Conservation (phyloP, 2,329 filamentous ascomycete genomes). For the Aspergillus sp. region DNA sequence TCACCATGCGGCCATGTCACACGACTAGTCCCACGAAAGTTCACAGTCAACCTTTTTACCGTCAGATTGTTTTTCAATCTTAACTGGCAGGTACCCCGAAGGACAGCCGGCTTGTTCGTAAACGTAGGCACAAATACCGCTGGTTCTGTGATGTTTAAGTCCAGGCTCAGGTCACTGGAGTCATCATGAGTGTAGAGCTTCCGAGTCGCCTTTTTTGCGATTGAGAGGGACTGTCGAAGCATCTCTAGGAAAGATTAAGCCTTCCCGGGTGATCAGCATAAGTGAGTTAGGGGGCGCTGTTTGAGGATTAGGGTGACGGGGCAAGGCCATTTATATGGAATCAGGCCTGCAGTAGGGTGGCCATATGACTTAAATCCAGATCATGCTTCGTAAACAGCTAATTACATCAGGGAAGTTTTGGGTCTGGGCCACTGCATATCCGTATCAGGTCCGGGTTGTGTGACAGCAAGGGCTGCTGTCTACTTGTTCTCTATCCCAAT, state of each 20-base stretch:
- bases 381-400: constrained; percentile 1
- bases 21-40: constrained; percentile 13
- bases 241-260: neutral
- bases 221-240: constrained; percentile 3
- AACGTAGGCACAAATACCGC: constrained; percentile 17
- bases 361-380: constrained; percentile 5
- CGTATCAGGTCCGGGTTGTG: constrained; percentile 8
- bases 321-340: neutral
- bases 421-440: neutral
- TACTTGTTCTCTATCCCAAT: neutral
- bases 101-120: constrained; percentile 18
- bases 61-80: constrained; percentile 9
- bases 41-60: constrained; percentile 14
- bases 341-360: neutral
- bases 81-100: constrained; percentile 16
- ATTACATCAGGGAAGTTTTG: constrained; percentile 7
- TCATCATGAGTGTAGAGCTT: neutral
- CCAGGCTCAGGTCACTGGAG: constrained; percentile 8
- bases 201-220: neutral
- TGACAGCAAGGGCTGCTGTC: constrained; percentile 10
- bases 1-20: constrained; percentile 20
- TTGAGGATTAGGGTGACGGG: neutral
- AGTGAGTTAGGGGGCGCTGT: neutral
- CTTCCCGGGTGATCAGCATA: neutral
- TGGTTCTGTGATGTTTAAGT: constrained; percentile 14